phyloP scores from a whole-genome alignment of 1,284 basidiomycete species.

The Hymenochaete sp. region DNA sequence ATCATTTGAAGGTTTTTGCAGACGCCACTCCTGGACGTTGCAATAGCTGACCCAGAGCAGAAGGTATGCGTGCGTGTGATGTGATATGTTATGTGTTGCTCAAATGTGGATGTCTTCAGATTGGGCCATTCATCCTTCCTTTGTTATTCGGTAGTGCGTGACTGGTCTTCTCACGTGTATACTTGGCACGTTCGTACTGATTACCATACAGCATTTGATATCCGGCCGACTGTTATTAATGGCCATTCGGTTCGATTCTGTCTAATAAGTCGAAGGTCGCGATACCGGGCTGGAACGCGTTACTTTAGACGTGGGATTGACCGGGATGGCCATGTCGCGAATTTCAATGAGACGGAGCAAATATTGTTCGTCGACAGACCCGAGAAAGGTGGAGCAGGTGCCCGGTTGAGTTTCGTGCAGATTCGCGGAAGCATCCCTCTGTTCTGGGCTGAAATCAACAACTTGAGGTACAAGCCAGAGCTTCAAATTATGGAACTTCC shows the following conservation, averaged over 20 bases:
- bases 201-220: slow-evolving; percentile 68
- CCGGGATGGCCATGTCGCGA: slow-evolving; percentile 73
- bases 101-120: slow-evolving; percentile 39
- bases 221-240: slow-evolving; percentile 72
- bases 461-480: slow-evolving; percentile 93
- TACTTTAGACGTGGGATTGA: slow-evolving; percentile 97
- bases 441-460: slow-evolving; percentile 97
- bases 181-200: neutral
- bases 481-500: slow-evolving; percentile 91
- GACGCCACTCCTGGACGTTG: slow-evolving; percentile 61
- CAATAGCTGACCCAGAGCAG: slow-evolving; percentile 37
- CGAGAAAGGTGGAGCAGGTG: slow-evolving; percentile 40
- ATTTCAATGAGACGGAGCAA: slow-evolving; percentile 94
- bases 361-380: slow-evolving; percentile 68
- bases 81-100: slow-evolving; percentile 11
- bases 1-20: slow-evolving; percentile 58
- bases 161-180: neutral
- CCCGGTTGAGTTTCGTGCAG: slow-evolving; percentile 82
- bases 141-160: slow-evolving; percentile 81
- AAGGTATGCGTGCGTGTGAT: slow-evolving; percentile 44
- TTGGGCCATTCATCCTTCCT: slow-evolving; percentile 84
- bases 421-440: slow-evolving; percentile 90
- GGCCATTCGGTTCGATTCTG: slow-evolving; percentile 76
- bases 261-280: slow-evolving; percentile 88
- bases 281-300: slow-evolving; percentile 91